phyloP scores from a whole-genome alignment of 148 eudicot genomes.

The Silene uniflora region DNA sequence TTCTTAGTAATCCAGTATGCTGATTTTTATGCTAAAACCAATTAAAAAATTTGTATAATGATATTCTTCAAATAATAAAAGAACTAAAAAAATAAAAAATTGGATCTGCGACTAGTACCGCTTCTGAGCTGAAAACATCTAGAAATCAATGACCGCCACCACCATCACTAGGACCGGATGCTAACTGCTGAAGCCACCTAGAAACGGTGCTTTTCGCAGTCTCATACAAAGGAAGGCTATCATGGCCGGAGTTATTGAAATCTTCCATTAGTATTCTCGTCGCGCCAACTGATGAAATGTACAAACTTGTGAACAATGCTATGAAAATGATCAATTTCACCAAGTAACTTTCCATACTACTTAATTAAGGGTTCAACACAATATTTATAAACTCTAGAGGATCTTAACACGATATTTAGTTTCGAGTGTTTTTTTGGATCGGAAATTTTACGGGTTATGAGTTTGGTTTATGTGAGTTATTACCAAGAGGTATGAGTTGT shows the following conservation, averaged over 20 bases:
- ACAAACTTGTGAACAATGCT: background rate
- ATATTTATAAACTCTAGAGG: background rate
- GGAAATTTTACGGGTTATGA: background rate
- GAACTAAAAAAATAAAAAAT: too few relatives aligned
- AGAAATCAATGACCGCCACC: conserved; percentile 22
- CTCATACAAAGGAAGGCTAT: background rate
- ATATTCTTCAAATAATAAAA: background rate
- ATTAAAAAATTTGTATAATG: background rate
- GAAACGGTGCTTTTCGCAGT: conserved; percentile 9
- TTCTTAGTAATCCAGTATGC: background rate
- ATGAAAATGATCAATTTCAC: background rate
- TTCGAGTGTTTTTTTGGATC: background rate
- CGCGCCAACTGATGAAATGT: background rate
- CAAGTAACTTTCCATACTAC: background rate
- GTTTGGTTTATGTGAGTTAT: background rate
- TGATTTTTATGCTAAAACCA: background rate
- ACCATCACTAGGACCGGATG: conserved; percentile 22
- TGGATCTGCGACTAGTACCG: background rate
- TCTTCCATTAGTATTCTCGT: conserved; percentile 6
- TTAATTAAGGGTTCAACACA: background rate
- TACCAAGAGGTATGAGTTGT: background rate
- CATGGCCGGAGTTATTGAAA: background rate
- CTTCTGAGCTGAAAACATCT: background rate
- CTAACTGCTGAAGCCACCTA: conserved; percentile 12
- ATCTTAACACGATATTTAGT: background rate